Evolutionary conservation across 805 yeast species (phyloP).

Genomic region (Candida yuanshanica): DNA sequence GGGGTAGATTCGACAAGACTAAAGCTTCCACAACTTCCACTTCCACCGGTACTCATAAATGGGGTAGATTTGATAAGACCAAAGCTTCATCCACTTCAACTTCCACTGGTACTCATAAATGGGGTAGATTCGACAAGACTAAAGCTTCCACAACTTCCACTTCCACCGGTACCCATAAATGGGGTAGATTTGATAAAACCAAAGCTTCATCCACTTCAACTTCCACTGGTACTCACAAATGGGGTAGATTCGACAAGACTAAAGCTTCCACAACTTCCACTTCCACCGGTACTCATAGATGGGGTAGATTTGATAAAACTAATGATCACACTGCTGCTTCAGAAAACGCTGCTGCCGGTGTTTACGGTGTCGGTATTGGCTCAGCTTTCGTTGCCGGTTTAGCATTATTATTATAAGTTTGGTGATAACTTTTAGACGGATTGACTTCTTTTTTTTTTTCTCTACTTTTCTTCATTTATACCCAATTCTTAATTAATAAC

Average conservation of each 20-base stretch:
- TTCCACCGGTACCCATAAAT: constrained; percentile 47
- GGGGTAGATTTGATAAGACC: constrained; percentile 48
- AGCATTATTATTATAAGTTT: constrained; percentile 35
- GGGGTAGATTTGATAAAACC: constrained; percentile 51
- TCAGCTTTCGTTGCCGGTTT: constrained; percentile 48
- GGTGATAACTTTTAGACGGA: too few species aligned
- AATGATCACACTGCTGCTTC: constrained; percentile 22
- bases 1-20: constrained; percentile 52
- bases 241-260: constrained; percentile 49
- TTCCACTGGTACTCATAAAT: constrained; percentile 43
- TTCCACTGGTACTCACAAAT: constrained; percentile 46
- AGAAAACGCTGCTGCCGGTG: constrained; percentile 19
- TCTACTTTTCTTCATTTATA: neutral
- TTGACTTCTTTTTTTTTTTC: too few species aligned
- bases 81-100: constrained; percentile 28
- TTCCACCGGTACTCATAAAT: constrained; percentile 43
- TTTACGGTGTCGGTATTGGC: constrained; percentile 31
- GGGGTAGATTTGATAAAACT: constrained; percentile 45
- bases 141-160: constrained; percentile 25
- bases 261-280: constrained; percentile 26
- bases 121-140: constrained; percentile 49
- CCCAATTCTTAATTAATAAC: too few species aligned
- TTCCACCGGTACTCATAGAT: constrained; percentile 43
- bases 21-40: constrained; percentile 29
- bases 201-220: constrained; percentile 28